Evolutionary conservation across 2,329 filamentous ascomycete genomes (phyloP), one percentile per base, ranked within the genome.

Genomic region (Xylaria sp.): DNA sequence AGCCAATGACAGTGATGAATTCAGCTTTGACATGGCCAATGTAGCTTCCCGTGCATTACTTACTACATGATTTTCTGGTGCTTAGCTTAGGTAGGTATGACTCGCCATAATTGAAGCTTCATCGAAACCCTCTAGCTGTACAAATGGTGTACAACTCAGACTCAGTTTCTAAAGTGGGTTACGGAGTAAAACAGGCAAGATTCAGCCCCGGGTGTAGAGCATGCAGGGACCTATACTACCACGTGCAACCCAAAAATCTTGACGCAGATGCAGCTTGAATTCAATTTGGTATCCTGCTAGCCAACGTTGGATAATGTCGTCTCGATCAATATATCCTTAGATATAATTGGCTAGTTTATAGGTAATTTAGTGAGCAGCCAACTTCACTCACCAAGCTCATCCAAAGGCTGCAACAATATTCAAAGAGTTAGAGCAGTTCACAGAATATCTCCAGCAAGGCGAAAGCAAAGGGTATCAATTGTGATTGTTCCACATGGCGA

Each of bases 391-490:
- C 23, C 10, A 25, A 51, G 2, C 12, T 8, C n/a, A 46, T 58
- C 9, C 2, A 12, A 25, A 5, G 2, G 15, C 10, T 41, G 9
- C 46, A 51, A 1, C 13, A 39, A 37, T 51, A 28, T 51, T 23
- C 23, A 52, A 25, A 51, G 46, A 34, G 28, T 13, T 23, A 39
- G 31, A 10, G 46, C 6, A 31, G 13, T 18, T 52, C 58, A 65
- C 13, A 58, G n/a, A 48, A 15, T 59, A 20, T 48, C 28, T n/a
- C 28, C 48, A 54, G 18, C 25, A 41, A 44, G 34, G 15, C 31
- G 52, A 73, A 74, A 72, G 52, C 63, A 73, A 75, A 71, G 70
- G 76, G 74, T 77, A 77, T 78, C 75, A 73, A 72, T 76, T 74
- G 46, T 67, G 72, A 68, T 73, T 72, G 57, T 66, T 48, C 44